Evolutionary conservation across 179 eudicot genomes (phyloP).

Genomic region (Spergularia azorica): DNA sequence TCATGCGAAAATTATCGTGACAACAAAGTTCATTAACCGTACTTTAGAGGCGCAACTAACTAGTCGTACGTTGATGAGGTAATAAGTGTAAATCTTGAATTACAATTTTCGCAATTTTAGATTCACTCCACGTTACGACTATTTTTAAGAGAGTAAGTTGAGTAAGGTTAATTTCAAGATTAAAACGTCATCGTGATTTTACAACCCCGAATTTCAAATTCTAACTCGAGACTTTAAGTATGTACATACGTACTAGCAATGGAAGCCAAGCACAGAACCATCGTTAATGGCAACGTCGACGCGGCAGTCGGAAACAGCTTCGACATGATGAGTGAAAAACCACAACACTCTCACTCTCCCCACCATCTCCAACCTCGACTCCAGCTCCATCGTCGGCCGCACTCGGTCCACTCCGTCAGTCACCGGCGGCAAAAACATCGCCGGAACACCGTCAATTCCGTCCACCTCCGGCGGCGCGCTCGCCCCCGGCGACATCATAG

Average conservation of each 20-base stretch:
- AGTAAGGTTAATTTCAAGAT: too few species aligned
- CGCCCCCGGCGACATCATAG: conserved; percentile 31
- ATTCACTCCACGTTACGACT: too few species aligned
- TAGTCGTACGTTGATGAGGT: too few species aligned
- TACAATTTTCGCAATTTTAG: too few species aligned
- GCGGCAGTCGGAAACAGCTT: conserved; percentile 45
- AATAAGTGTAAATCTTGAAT: too few species aligned
- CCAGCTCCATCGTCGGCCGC: conserved; percentile 68
- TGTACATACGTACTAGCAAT: conserved; percentile 37
- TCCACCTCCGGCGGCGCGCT: conserved; percentile 33
- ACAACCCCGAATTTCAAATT: too few species aligned
- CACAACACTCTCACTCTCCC: conserved; percentile 72
- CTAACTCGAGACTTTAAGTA: too few species aligned
- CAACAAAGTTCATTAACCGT: too few species aligned
- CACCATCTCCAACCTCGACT: conserved; percentile 61
- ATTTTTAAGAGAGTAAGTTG: too few species aligned
- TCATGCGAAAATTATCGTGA: too few species aligned
- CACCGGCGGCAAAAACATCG: conserved; percentile 31
- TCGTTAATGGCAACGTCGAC: conserved; percentile 55
- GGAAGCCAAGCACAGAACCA: conserved; percentile 80
- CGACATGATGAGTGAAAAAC: conserved; percentile 63
- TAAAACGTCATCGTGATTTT: too few species aligned
- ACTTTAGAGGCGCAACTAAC: too few species aligned
- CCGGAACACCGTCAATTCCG: conserved; percentile 32
- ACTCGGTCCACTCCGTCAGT: conserved; percentile 54